Percentiles rank a stretch among this genome's conserved stretches.
phyloP scores from a whole-genome alignment of 306 rosid genomes.

The Inga oerstediana region DNA sequence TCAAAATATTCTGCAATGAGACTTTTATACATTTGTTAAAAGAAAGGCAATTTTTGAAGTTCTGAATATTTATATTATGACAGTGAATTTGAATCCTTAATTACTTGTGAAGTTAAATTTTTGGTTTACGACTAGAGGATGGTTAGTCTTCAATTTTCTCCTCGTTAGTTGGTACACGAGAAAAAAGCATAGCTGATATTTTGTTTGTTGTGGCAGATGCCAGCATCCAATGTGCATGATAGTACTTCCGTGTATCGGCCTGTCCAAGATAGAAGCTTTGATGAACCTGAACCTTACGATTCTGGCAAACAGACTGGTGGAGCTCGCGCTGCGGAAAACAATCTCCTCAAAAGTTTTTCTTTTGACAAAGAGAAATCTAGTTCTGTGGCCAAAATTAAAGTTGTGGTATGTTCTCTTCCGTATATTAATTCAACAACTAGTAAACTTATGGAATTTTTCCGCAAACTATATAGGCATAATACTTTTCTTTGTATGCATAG shows the following conservation, averaged over 20 bases:
- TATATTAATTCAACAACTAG: conserved; percentile 7
- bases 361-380: conserved; percentile 86
- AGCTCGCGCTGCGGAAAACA: conserved; percentile 76
- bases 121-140: conserved; percentile 6
- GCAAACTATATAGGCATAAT: conserved; percentile 11
- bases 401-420: conserved; percentile 78
- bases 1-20: not conserved
- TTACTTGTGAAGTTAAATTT: not conserved
- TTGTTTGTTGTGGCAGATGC: conserved; percentile 58
- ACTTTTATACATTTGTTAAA: not conserved
- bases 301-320: conserved; percentile 64
- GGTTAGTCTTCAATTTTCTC: conserved; percentile 17
- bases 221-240: conserved; percentile 56
- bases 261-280: conserved; percentile 70
- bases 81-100: not conserved
- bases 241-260: conserved; percentile 49
- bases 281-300: conserved; percentile 74
- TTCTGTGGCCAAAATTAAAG: conserved; percentile 97
- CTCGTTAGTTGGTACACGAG: not conserved
- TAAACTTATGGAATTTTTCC: conserved; percentile 4
- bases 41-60: conserved; percentile 7
- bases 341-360: conserved; percentile 66
- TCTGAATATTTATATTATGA: not conserved
- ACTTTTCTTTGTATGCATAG: conserved; percentile 16
- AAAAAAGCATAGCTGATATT: not conserved